A percentile compares a stretch with the other conserved stretches of the same genome.
Conservation (phyloP, 345 rosid genomes). For the Aegle marmelos region DNA sequence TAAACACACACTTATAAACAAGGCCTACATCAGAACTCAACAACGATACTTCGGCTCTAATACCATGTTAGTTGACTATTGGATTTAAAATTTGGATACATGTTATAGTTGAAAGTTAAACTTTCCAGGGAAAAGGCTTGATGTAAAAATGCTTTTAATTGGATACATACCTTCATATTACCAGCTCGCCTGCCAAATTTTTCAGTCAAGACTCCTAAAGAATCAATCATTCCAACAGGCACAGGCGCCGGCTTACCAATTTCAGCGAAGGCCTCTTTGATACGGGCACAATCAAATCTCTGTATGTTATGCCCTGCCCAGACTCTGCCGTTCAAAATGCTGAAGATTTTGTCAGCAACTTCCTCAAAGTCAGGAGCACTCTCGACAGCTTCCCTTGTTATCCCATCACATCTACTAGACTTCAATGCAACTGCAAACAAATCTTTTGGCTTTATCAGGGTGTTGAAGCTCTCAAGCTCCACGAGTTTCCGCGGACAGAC, state of each 20-base stretch:
- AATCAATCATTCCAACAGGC: constrained; percentile 75
- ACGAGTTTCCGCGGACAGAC: constrained; percentile 66
- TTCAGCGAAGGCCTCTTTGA: constrained; percentile 75
- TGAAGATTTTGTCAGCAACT: constrained; percentile 65
- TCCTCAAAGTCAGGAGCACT: constrained; percentile 63
- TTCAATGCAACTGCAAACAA: constrained; percentile 46
- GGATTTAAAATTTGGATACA: too few relatives aligned
- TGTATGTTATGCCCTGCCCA: constrained; percentile 96
- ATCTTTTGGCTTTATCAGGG: constrained; percentile 72
- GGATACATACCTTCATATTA: constrained; percentile 72
- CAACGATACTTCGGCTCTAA: neutral
- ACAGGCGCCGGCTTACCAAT: constrained; percentile 58
- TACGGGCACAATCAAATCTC: constrained; percentile 78
- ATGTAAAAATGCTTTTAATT: neutral
- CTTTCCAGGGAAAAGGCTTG: too few relatives aligned
- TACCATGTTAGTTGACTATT: neutral
- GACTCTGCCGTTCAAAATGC: constrained; percentile 63
- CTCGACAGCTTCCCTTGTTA: constrained; percentile 59
- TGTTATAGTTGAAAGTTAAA: too few relatives aligned
- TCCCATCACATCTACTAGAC: constrained; percentile 65
- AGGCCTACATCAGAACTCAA: neutral
- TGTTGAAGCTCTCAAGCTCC: constrained; percentile 66
- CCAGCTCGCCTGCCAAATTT: constrained; percentile 93
- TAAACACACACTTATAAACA: constrained; percentile 11
- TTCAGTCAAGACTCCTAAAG: constrained; percentile 60